A percentile compares a stretch with the other conserved stretches of the same genome.
phyloP scores from a whole-genome alignment of 345 rosid species.

The Heritiera littoralis region DNA sequence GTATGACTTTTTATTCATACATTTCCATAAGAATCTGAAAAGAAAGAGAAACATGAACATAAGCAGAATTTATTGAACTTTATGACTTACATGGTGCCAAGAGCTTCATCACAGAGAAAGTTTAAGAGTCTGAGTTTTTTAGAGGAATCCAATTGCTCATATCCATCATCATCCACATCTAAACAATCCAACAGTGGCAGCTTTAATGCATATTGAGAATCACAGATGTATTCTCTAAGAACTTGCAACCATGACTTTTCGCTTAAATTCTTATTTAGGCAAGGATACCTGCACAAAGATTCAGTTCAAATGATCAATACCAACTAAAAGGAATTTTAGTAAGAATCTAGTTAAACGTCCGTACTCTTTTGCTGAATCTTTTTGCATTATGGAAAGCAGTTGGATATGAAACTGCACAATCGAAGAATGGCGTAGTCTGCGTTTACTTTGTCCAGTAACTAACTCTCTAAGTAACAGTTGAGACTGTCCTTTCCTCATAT shows the following conservation, averaged over 20 bases:
- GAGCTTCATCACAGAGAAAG: constrained; percentile 58
- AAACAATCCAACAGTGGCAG: constrained; percentile 22
- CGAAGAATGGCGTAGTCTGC: constrained; percentile 9
- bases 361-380: constrained; percentile 20
- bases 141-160: constrained; percentile 33
- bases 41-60: background rate
- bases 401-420: constrained; percentile 23
- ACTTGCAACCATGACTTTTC: constrained; percentile 26
- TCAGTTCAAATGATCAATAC: background rate
- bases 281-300: constrained; percentile 19
- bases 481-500: constrained; percentile 23
- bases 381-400: constrained; percentile 22
- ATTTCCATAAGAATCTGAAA: background rate
- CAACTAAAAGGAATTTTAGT: constrained; percentile 3
- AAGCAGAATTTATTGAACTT: background rate
- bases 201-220: constrained; percentile 20
- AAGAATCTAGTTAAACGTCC: background rate
- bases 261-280: constrained; percentile 1
- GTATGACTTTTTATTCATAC: background rate
- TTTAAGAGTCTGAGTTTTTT: constrained; percentile 47
- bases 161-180: constrained; percentile 25
- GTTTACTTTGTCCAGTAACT: constrained; percentile 6
- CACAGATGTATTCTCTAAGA: constrained; percentile 26
- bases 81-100: constrained; percentile 35
- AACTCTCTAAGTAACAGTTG: constrained; percentile 20